Evolutionary conservation across 768 basidiomycete genomes (phyloP), one percentile per base, ranked within the genome.

Genomic region (Polyporus arcularius): DNA sequence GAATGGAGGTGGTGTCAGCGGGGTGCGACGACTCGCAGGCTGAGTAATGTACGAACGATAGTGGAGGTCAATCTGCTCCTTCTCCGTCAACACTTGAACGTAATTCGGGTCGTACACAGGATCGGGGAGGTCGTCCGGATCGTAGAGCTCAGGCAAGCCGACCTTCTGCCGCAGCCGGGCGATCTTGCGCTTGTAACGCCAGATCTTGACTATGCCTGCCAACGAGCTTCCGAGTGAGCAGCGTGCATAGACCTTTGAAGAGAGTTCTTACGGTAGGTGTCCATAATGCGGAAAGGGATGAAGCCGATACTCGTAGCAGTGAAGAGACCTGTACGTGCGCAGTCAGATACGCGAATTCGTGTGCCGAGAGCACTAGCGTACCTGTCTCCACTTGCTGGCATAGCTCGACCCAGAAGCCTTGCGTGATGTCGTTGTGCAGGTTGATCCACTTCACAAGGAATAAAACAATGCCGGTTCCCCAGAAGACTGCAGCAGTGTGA

Each of bases 381-480:
- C 90, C 91, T 69, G 90, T 92, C 65, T 81, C 85, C 43, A 93
- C 78, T 70, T 95, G 92, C 5, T 85, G 87, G 47, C 82, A 82
- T 46, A 91, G 78, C 74, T 93, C 90, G 15, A 92, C 82, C 93
- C 92, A 95, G 57, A 89, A 87, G 26, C 87, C 86, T 74, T 93
- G 87, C 0, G 78, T 82, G 55, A 88, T 81, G 9, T 77, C 72
- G 65, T 90, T 87, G 67, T 89, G 85, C 4, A 90, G 74, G 67
- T 90, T 85, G 71, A 94, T 92, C 47, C 85, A 79, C 69, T 82
- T 85, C 26, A 73, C 75, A 4, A 91, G 74, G 73, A 93, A 87
- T 53, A 93, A 73, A 14, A 93, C 89, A 62, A 95, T 86, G 4
- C 87, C 92, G 21, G 90, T 84, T 15, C 93, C 92, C 92, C 92